phyloP scores from a whole-genome alignment of 306 rosid genomes.

The Erythrophleum fordii region DNA sequence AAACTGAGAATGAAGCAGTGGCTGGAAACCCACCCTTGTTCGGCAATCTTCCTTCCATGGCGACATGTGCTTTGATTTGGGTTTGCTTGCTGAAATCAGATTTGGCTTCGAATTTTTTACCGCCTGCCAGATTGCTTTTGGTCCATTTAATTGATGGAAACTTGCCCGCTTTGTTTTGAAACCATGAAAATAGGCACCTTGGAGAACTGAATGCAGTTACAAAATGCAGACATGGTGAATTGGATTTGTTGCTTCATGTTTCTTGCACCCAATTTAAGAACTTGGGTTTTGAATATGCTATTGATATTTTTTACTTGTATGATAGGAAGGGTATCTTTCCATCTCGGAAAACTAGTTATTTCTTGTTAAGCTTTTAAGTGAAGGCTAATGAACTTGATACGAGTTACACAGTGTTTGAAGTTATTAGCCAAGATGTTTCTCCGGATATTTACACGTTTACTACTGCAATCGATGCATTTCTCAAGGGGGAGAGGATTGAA shows the following conservation, averaged over 20 bases:
- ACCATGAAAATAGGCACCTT: conserved; percentile 29
- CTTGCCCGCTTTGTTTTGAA: conserved; percentile 31
- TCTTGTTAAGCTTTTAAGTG: conserved; percentile 60
- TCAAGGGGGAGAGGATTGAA: conserved; percentile 62
- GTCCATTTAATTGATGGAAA: too few relatives aligned
- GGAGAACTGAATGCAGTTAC: conserved; percentile 37
- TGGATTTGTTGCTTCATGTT: too few relatives aligned
- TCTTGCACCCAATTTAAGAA: conserved; percentile 56
- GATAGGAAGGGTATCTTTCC: conserved; percentile 50
- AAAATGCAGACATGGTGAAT: conserved; percentile 39
- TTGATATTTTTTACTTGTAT: conserved; percentile 51
- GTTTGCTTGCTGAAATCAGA: conserved; percentile 63
- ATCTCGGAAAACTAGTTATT: conserved; percentile 53
- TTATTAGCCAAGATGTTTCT: conserved; percentile 40
- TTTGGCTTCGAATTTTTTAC: conserved; percentile 41
- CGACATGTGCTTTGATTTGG: too few relatives aligned
- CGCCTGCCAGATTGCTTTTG: conserved; percentile 58
- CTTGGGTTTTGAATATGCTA: conserved; percentile 45
- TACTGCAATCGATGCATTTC: conserved; percentile 55
- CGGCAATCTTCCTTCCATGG: too few relatives aligned
- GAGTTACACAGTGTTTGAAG: conserved; percentile 56
- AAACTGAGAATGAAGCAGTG: too few relatives aligned
- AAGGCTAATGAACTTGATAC: conserved; percentile 55
- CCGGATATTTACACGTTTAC: conserved; percentile 63
- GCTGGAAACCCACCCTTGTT: too few relatives aligned